Evolutionary conservation across 139 green algal genomes (phyloP).

Genomic region (Chlorella sorokiniana): DNA sequence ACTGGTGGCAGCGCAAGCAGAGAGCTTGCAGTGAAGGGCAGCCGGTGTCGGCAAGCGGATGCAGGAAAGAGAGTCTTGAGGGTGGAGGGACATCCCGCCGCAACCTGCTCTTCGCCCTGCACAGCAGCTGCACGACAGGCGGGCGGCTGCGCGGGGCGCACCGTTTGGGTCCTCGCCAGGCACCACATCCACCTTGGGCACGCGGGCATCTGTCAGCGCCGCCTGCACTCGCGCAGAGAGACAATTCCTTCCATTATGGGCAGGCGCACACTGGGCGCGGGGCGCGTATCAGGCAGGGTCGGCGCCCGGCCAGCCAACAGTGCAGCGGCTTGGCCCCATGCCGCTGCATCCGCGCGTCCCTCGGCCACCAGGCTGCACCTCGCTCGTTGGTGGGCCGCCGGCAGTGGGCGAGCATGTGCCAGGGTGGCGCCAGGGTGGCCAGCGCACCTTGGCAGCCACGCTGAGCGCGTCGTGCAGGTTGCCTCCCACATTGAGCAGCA

Average conservation of each 20-base stretch:
- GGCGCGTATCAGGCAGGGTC: background rate
- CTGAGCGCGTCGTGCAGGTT: constrained; percentile 80
- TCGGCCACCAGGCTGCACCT: too few species aligned
- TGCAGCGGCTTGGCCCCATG: too few species aligned
- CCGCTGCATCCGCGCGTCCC: too few species aligned
- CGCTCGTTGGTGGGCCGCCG: background rate
- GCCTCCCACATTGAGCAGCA: constrained; percentile 85
- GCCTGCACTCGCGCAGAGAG: constrained; percentile 34
- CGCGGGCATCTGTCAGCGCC: constrained; percentile 65
- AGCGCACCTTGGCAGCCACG: constrained; percentile 61
- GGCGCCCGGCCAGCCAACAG: too few species aligned
- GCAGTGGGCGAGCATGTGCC: background rate
- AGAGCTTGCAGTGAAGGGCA: too few species aligned
- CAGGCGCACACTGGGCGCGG: too few species aligned
- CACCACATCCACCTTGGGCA: constrained; percentile 58
- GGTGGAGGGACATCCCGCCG: too few species aligned
- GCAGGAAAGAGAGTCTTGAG: too few species aligned
- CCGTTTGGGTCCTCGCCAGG: constrained; percentile 44
- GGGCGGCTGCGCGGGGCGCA: background rate
- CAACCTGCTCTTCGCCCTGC: too few species aligned
- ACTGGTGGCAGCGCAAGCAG: too few species aligned
- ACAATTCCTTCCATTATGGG: background rate
- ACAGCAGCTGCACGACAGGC: background rate
- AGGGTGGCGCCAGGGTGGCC: background rate
- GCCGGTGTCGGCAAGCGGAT: too few species aligned